Evolutionary conservation across 805 yeast species (phyloP).

Genomic region (Teunomyces kruisii): DNA sequence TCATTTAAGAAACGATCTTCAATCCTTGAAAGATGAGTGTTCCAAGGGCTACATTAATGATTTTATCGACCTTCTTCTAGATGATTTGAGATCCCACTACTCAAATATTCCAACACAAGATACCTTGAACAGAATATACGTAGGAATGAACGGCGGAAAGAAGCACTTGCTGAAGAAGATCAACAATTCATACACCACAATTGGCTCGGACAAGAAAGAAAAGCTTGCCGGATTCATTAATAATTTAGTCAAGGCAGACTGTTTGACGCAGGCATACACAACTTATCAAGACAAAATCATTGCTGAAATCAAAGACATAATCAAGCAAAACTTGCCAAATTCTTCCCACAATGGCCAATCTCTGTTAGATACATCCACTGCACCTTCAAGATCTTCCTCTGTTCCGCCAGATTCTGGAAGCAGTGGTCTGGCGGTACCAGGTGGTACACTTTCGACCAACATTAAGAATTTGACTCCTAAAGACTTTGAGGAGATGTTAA

Average conservation of each 20-base stretch:
- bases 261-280: slow-evolving; percentile 58
- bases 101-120: slow-evolving; percentile 46
- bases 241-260: slow-evolving; percentile 63
- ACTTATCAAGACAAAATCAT: slow-evolving; percentile 68
- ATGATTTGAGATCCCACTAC: slow-evolving; percentile 62
- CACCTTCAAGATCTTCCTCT: slow-evolving; percentile 29
- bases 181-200: slow-evolving; percentile 39
- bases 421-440: slow-evolving; percentile 4
- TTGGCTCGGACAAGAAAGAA: slow-evolving; percentile 36
- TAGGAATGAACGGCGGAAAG: slow-evolving; percentile 25
- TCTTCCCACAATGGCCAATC: slow-evolving; percentile 5
- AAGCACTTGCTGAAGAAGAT: slow-evolving; percentile 14
- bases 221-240: slow-evolving; percentile 48
- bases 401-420: slow-evolving; percentile 21
- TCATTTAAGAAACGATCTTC: slow-evolving; percentile 51
- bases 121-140: slow-evolving; percentile 50
- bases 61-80: slow-evolving; percentile 54
- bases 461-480: slow-evolving; percentile 67
- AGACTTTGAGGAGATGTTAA: slow-evolving; percentile 74
- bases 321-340: slow-evolving; percentile 63
- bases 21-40: slow-evolving; percentile 58
- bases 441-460: slow-evolving; percentile 28
- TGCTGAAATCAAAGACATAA: slow-evolving; percentile 69
- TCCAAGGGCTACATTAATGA: slow-evolving; percentile 65
- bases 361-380: slow-evolving; percentile 23